Conservation (phyloP, 768 basidiomycete species). For the Pulveroboletus ravenelii region DNA sequence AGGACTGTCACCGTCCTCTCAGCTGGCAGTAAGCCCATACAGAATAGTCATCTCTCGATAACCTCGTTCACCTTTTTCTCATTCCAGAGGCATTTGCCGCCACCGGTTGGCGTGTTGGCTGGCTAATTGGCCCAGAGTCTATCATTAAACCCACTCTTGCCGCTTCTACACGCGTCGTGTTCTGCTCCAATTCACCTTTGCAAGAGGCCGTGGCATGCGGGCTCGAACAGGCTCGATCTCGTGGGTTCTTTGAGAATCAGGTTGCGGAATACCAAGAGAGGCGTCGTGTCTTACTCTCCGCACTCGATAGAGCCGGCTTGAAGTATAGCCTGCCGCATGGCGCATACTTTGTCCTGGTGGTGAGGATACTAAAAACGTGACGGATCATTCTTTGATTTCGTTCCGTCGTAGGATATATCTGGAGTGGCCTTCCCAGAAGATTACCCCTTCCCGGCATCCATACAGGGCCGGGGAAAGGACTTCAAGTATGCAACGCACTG, state of each 20-base stretch:
- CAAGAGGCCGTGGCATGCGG: constrained; percentile 94
- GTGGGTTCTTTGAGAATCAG: constrained; percentile 76
- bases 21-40: constrained; percentile 71
- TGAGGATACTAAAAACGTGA: constrained; percentile 32
- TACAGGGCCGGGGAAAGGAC: constrained; percentile 78
- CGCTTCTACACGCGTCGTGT: constrained; percentile 90
- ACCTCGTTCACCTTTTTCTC: background rate
- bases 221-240: constrained; percentile 70
- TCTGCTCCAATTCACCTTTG: constrained; percentile 90
- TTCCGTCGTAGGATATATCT: constrained; percentile 60
- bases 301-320: constrained; percentile 80
- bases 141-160: constrained; percentile 86
- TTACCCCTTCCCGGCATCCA: constrained; percentile 73
- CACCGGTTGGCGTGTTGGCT: constrained; percentile 97
- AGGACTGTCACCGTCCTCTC: constrained; percentile 94
- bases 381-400: constrained; percentile 1
- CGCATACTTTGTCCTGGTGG: constrained; percentile 85
- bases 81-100: constrained; percentile 86
- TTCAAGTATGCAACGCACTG: constrained; percentile 55
- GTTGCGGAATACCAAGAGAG: constrained; percentile 75
- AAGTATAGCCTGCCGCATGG: constrained; percentile 88
- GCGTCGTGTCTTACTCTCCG: constrained; percentile 63
- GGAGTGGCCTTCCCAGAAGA: constrained; percentile 74
- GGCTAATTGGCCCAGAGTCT: constrained; percentile 83
- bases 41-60: background rate